Conservation (phyloP, 345 rosid genomes). For the Melaleuca quinquenervia region DNA sequence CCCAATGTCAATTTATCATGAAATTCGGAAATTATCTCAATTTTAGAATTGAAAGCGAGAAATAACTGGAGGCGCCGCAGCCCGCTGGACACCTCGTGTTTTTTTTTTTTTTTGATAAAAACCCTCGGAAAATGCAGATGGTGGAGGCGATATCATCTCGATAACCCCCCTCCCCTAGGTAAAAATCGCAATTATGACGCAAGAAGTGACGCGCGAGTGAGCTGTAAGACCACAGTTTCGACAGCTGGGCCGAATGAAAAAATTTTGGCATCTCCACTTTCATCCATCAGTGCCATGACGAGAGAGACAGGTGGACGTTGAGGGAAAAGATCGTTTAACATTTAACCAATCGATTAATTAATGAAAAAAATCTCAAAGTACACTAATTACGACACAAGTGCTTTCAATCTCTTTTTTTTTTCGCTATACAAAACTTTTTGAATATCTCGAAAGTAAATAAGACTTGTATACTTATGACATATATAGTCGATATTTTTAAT, state of each 20-base stretch:
- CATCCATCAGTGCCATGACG: background rate
- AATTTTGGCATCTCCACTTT: background rate
- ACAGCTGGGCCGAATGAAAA: background rate
- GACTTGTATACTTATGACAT: too few species aligned
- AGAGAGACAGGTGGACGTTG: too few species aligned
- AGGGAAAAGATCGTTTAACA: background rate
- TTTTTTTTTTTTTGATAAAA: background rate
- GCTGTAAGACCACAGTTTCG: background rate
- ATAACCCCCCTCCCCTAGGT: background rate
- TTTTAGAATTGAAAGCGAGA: background rate
- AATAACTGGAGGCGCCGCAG: too few species aligned
- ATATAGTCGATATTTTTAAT: too few species aligned
- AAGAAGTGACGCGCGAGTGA: background rate
- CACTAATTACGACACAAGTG: too few species aligned
- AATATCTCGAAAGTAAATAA: too few species aligned
- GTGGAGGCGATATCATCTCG: background rate
- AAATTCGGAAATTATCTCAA: background rate
- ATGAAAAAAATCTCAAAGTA: too few species aligned
- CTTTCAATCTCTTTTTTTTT: too few species aligned
- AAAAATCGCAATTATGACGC: background rate
- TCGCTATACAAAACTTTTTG: too few species aligned
- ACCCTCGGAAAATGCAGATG: background rate
- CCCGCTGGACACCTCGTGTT: too few species aligned
- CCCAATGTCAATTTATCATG: too few species aligned
- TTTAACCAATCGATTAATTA: background rate